Conservation (phyloP, 108 stramenopile species). For the Schizochytrium sp. region DNA sequence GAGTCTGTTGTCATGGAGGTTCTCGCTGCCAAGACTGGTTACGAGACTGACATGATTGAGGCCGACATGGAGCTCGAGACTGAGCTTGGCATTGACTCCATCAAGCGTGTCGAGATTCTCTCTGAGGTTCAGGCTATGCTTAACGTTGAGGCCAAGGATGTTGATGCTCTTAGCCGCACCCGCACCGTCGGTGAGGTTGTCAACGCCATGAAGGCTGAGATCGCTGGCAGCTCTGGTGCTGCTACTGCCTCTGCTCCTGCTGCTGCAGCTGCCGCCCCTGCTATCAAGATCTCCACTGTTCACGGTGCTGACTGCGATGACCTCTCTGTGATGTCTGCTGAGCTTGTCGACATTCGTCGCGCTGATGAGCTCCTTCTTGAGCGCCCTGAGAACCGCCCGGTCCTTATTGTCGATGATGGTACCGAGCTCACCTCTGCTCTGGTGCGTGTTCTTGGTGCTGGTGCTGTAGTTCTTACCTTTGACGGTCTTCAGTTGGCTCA, state of each 20-base stretch:
- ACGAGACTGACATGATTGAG: constrained; percentile 48
- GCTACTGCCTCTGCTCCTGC: constrained; percentile 18
- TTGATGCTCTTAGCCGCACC: constrained; percentile 28
- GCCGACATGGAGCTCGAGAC: constrained; percentile 53
- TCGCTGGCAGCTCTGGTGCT: background rate
- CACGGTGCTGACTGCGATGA: constrained; percentile 23
- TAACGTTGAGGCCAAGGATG: constrained; percentile 48
- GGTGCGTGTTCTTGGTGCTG: background rate
- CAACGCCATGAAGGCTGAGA: constrained; percentile 37
- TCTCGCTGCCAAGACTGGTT: constrained; percentile 36
- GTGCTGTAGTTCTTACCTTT: constrained; percentile 15
- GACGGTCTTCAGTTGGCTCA: constrained; percentile 46
- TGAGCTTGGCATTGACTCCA: constrained; percentile 31
- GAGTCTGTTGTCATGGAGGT: constrained; percentile 37
- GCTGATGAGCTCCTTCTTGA: constrained; percentile 21
- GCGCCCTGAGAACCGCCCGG: constrained; percentile 45
- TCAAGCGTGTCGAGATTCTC: constrained; percentile 40
- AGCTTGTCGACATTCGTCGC: constrained; percentile 30
- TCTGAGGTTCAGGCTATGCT: constrained; percentile 27
- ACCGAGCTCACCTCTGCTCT: constrained; percentile 5
- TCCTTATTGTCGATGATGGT: constrained; percentile 23
- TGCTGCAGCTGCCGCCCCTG: background rate
- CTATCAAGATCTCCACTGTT: constrained; percentile 7
- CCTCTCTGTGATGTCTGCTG: constrained; percentile 11
- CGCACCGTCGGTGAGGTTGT: constrained; percentile 37